A percentile compares a stretch with the other conserved stretches of the same genome.
Evolutionary conservation across 805 yeast species (phyloP).

Genomic region (Schwanniomyces vanrijiae): DNA sequence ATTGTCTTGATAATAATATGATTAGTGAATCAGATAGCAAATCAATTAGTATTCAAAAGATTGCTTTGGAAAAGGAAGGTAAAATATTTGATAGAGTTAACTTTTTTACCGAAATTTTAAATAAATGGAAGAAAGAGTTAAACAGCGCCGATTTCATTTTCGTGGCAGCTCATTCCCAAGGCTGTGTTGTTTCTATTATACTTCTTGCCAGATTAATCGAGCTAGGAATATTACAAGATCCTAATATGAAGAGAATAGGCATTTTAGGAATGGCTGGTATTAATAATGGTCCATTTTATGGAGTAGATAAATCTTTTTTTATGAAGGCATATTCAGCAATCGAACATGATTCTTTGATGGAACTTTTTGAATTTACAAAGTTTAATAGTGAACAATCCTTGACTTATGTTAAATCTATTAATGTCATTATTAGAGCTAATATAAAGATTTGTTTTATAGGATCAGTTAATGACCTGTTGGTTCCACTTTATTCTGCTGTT

Average conservation of each 20-base stretch:
- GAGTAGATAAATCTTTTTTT: slow-evolving; percentile 78
- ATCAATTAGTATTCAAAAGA: slow-evolving; percentile 65
- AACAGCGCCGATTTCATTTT: slow-evolving; percentile 79
- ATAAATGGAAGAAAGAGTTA: slow-evolving; percentile 62
- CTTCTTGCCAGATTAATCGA: slow-evolving; percentile 72
- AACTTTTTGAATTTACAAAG: slow-evolving; percentile 84
- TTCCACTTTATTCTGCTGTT: slow-evolving; percentile 85
- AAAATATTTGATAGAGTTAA: slow-evolving; percentile 83
- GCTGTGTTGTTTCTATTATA: slow-evolving; percentile 86
- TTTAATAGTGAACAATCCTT: slow-evolving; percentile 70
- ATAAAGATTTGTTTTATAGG: slow-evolving; percentile 83
- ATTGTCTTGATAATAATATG: slow-evolving; percentile 47
- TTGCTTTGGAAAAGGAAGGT: slow-evolving; percentile 94
- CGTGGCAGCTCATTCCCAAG: slow-evolving; percentile 94
- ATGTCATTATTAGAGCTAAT: slow-evolving; percentile 63
- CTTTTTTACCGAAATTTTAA: slow-evolving; percentile 69
- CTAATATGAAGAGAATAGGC: slow-evolving; percentile 53
- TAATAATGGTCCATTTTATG: slow-evolving; percentile 91
- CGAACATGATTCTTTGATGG: slow-evolving; percentile 83
- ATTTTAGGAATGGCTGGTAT: slow-evolving; percentile 94
- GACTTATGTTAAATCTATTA: slow-evolving; percentile 66
- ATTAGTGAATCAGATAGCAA: slow-evolving; percentile 30
- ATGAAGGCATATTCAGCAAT: slow-evolving; percentile 88
- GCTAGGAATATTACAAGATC: slow-evolving; percentile 44
- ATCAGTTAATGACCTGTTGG: slow-evolving; percentile 89